These are phyloP conservation scores for Diaporthe sp. DNA, from an alignment of 2,329 filamentous ascomycete species.

Conservation along the genomic window DNA sequence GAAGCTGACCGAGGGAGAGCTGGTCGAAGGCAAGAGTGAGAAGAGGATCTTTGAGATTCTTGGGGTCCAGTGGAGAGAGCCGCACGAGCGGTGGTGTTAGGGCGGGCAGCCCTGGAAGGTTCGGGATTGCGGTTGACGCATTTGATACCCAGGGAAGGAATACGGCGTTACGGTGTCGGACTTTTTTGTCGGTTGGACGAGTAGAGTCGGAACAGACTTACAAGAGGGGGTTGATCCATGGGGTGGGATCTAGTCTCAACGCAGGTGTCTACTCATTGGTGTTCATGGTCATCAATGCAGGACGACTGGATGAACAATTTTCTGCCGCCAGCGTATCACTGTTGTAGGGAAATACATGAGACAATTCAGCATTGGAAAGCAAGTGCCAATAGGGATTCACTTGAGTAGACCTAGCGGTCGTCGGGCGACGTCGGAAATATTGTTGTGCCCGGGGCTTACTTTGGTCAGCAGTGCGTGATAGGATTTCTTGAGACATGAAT, in stretches of 20 bases:
- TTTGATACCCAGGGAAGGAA: constrained; percentile 10
- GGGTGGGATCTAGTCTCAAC: neutral
- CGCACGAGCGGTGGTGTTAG: constrained; percentile 82
- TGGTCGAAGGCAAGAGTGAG: constrained; percentile 83
- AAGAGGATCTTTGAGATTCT: constrained; percentile 84
- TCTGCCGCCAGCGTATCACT: neutral
- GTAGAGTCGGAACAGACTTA: neutral
- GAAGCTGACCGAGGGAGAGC: constrained; percentile 75
- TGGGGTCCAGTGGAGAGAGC: constrained; percentile 87
- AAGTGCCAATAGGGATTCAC: neutral
- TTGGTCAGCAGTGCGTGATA: no score
- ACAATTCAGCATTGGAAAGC: neutral
- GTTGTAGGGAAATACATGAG: no score
- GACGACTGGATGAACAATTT: neutral
- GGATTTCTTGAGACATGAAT: no score
- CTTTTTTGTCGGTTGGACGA: neutral
- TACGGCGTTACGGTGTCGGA: neutral
- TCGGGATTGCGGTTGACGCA: neutral
- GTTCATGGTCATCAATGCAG: neutral
- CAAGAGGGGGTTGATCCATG: neutral
- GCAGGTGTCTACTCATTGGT: neutral
- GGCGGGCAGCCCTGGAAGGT: neutral
- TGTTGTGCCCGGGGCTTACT: neutral
- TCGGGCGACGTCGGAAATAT: neutral
- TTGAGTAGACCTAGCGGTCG: neutral